Percentiles rank a stretch among this genome's conserved stretches.
Evolutionary conservation across 768 basidiomycete species (phyloP).

Genomic region (Xerocomellus chrysenteron): DNA sequence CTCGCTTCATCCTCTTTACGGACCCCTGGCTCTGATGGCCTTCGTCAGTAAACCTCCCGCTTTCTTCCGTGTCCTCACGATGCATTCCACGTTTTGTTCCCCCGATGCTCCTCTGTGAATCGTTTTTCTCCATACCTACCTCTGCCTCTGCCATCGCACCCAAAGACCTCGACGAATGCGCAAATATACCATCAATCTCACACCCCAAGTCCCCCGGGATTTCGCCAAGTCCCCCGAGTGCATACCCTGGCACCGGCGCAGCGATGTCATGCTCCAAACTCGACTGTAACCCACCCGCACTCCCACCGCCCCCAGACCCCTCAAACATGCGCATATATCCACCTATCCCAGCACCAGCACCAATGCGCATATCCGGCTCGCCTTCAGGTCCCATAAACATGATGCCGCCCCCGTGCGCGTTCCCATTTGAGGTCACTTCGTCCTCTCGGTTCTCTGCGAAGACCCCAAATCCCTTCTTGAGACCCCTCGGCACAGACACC

Average conservation of each 20-base stretch:
- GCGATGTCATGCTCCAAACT: slow-evolving; percentile 10
- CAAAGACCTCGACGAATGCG: slow-evolving; percentile 5
- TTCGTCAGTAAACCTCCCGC: slow-evolving; percentile 3
- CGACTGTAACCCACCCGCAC: not conserved
- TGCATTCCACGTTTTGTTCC: slow-evolving; percentile 15
- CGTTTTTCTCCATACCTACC: slow-evolving; percentile 2
- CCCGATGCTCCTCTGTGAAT: not conserved
- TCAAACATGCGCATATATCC: slow-evolving; percentile 28
- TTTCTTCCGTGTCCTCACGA: slow-evolving; percentile 14
- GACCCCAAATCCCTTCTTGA: slow-evolving; percentile 8
- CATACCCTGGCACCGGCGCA: slow-evolving; percentile 22
- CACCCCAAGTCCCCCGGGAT: not conserved
- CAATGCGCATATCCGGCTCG: not conserved
- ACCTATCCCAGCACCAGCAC: slow-evolving; percentile 3
- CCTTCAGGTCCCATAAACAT: slow-evolving; percentile 5
- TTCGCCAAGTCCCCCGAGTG: not conserved
- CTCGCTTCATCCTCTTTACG: slow-evolving; percentile 17
- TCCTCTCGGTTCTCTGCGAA: slow-evolving; percentile 6
- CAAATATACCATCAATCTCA: slow-evolving; percentile 6
- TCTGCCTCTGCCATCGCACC: slow-evolving; percentile 10
- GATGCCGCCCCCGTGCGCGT: not conserved
- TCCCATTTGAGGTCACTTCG: not conserved
- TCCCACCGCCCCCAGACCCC: not conserved
- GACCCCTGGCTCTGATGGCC: slow-evolving; percentile 4
- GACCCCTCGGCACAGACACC: slow-evolving; percentile 11